These are phyloP conservation scores for Globisporangium mamillatum DNA, from an alignment of 352 stramenopile genomes.

Conservation along the genomic window DNA sequence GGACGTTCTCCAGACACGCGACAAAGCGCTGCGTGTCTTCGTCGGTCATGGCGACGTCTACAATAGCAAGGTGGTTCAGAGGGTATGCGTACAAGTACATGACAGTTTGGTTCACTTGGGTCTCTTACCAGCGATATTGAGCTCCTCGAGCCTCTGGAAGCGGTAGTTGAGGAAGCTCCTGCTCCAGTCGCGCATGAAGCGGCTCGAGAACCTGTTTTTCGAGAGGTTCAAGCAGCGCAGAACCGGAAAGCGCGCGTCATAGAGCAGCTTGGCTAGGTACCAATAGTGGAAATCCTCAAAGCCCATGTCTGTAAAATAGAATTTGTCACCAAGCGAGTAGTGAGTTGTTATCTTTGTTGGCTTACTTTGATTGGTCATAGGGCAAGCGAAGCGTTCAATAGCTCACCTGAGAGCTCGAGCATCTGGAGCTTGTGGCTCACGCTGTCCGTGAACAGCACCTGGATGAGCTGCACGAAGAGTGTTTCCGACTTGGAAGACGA, in stretches of 20 bases:
- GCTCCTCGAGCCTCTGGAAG: constrained; percentile 27
- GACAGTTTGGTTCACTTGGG: background rate
- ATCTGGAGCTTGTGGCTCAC: constrained; percentile 32
- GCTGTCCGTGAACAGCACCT: constrained; percentile 50
- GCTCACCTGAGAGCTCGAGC: constrained; percentile 33
- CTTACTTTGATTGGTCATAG: background rate
- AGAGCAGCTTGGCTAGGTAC: constrained; percentile 41
- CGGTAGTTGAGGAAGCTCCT: constrained; percentile 45
- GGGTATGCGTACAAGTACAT: background rate
- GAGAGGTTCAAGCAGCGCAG: constrained; percentile 34
- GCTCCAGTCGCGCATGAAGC: constrained; percentile 60
- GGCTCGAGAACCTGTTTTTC: constrained; percentile 47
- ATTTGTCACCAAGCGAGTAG: background rate
- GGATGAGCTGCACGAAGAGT: constrained; percentile 47
- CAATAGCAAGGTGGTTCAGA: background rate
- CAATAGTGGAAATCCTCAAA: constrained; percentile 47
- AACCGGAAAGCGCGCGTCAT: constrained; percentile 40
- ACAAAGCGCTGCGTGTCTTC: constrained; percentile 63
- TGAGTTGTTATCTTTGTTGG: background rate
- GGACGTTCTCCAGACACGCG: constrained; percentile 30
- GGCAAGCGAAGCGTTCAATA: background rate
- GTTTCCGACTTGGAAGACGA: constrained; percentile 6
- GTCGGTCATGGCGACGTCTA: constrained; percentile 42
- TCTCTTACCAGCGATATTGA: constrained; percentile 47
- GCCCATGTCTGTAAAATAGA: constrained; percentile 23